A percentile compares a stretch with the other conserved stretches of the same genome.
Conservation (phyloP, 2,329 filamentous ascomycete species). For the Lasiodiplodia citricola region DNA sequence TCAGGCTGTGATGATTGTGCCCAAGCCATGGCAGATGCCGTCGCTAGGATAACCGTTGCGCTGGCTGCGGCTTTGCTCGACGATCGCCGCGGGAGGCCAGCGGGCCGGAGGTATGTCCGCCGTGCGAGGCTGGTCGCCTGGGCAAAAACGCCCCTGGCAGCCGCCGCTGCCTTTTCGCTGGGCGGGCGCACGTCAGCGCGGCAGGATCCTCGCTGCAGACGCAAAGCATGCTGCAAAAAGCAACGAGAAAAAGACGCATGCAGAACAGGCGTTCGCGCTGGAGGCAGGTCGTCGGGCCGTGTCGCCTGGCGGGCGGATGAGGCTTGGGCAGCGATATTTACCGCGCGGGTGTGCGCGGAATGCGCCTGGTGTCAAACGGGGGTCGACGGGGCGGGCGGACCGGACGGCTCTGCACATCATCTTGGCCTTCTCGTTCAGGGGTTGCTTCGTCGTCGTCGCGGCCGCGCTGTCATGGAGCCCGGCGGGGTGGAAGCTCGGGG, state of each 20-base stretch:
- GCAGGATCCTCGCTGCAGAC: slow-evolving; percentile 2
- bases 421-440: slow-evolving; percentile 2
- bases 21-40: background rate
- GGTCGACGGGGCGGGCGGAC: slow-evolving; percentile 15
- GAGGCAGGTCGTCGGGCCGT: slow-evolving; percentile 10
- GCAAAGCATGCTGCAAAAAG: slow-evolving; percentile 15
- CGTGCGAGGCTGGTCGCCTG: background rate
- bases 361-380: too few relatives aligned
- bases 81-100: slow-evolving; percentile 7
- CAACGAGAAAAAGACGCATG: background rate
- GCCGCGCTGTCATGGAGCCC: background rate
- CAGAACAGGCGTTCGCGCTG: slow-evolving; percentile 7
- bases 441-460: background rate
- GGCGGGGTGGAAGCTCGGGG: slow-evolving; percentile 19
- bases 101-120: slow-evolving; percentile 9
- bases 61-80: background rate
- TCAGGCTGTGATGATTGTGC: slow-evolving; percentile 1
- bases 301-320: slow-evolving; percentile 14
- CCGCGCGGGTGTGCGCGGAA: too few relatives aligned
- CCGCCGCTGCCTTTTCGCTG: background rate
- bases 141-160: background rate
- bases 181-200: slow-evolving; percentile 9
- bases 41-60: slow-evolving; percentile 9
- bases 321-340: slow-evolving; percentile 16
- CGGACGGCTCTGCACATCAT: slow-evolving; percentile 23